These are phyloP conservation scores for Kodamaea lidongshanica DNA, from an alignment of 805 yeast genomes.

Conservation along the genomic window DNA sequence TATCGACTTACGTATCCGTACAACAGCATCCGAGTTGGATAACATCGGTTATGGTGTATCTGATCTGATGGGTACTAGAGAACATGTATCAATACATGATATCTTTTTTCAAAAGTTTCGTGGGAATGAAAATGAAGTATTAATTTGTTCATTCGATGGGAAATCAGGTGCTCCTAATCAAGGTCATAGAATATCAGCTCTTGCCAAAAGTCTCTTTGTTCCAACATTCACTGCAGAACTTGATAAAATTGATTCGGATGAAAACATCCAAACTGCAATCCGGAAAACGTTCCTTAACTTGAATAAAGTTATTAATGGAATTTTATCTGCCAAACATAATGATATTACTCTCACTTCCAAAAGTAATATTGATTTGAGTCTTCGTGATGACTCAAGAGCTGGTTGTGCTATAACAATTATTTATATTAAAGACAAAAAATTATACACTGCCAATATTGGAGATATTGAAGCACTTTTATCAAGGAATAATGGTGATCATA, in stretches of 20 bases:
- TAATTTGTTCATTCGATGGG: constrained; percentile 84
- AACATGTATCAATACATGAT: constrained; percentile 69
- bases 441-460: constrained; percentile 86
- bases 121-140: constrained; percentile 74
- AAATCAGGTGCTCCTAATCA: constrained; percentile 49
- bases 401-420: constrained; percentile 85
- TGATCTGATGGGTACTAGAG: constrained; percentile 69
- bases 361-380: constrained; percentile 43
- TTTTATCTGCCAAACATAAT: constrained; percentile 41
- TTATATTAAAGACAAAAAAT: constrained; percentile 62
- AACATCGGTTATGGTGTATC: constrained; percentile 85
- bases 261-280: constrained; percentile 64
- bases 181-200: constrained; percentile 62
- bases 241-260: constrained; percentile 33
- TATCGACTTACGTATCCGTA: constrained; percentile 76
- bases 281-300: constrained; percentile 73
- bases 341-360: no score
- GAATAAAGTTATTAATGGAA: constrained; percentile 75
- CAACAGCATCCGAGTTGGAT: constrained; percentile 76
- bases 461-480: constrained; percentile 80
- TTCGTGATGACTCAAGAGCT: constrained; percentile 61
- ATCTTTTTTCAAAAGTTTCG: constrained; percentile 81
- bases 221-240: constrained; percentile 65
- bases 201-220: constrained; percentile 68
- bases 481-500: constrained; percentile 72